Base-by-base conservation (phyloP, 371 early-diverging fungal genomes). In the Amoeboaphelidium occidentale region DNA sequence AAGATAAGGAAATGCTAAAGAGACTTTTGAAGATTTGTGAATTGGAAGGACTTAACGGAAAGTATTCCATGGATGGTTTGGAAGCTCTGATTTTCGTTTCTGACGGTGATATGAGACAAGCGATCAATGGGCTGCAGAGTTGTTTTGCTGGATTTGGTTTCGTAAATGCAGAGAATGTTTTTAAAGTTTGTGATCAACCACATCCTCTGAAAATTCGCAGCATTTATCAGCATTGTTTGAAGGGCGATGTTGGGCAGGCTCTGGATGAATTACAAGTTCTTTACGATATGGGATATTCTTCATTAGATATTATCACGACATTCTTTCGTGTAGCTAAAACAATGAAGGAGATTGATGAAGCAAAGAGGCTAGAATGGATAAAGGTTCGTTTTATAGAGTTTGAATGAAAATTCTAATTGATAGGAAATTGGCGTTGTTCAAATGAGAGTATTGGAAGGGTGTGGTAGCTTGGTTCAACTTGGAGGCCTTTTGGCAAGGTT, bases 31-130 rank as follows among this genome's bases (percentile, higher is more conserved):
- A 85, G 56, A 79, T 98, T 45, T 81, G 86, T 58, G 59, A 76
- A 25, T 51, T 55, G 2, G 98, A 99, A 61, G n/a, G n/a, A n/a
- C n/a, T n/a, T n/a, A 73, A 77, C 14, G 81, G 85, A 25, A 60
- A 73, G 46, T 76, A 76, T 60, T 81, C 63, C 22, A 78, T 83
- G 2, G 87, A 82, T 50, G 94, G 91, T 12, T 59, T 94, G 12
- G 82, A 88, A 51, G 91, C 93, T 0, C 61, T 99, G 39, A 79
- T 91, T 13, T 92, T 94, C 57, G 81, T 87, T 17, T 77, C 91
- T 4, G 97, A 97, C 51, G 98, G 99, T 23, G 99, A 99, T 63
- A 88, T 98, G 87, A 79, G 99, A 32, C 94, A 96, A 66, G 96
- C 89, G 1, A 69, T 99, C 58, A 97, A 97, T 62, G 90, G 93